These are phyloP conservation scores for Ogataea polymorpha DNA, from an alignment of 805 yeast genomes.

Conservation along the genomic window DNA sequence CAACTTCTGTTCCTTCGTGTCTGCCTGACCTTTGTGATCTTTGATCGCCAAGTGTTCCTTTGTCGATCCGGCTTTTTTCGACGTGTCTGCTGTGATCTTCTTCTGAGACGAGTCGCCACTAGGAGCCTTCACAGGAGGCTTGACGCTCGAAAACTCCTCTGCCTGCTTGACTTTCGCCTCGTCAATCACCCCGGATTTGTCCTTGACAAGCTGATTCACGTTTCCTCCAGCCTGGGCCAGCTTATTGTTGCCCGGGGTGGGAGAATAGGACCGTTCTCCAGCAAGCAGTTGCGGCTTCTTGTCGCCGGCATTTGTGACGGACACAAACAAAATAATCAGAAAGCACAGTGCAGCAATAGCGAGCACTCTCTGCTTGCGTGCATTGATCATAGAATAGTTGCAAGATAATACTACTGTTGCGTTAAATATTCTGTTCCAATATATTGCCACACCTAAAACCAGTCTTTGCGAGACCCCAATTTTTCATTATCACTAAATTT, in stretches of 20 bases:
- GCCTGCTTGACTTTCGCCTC: constrained; percentile 40
- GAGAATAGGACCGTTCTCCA: constrained; percentile 4
- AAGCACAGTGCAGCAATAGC: constrained; percentile 40
- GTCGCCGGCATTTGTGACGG: constrained; percentile 23
- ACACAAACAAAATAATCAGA: constrained; percentile 35
- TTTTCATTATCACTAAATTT: neutral
- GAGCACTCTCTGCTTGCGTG: constrained; percentile 39
- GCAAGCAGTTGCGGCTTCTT: constrained; percentile 9
- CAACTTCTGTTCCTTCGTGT: constrained; percentile 2
- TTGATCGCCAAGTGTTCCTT: constrained; percentile 14
- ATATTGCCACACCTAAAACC: constrained; percentile 3
- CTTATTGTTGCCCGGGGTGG: constrained; percentile 10
- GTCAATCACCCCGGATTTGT: constrained; percentile 37
- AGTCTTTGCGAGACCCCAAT: neutral
- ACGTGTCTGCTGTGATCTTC: constrained; percentile 6
- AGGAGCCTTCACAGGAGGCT: constrained; percentile 24
- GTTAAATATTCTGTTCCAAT: constrained; percentile 2
- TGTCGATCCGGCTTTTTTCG: constrained; percentile 3
- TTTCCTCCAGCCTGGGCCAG: constrained; percentile 22
- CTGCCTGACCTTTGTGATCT: constrained; percentile 2
- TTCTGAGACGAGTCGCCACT: constrained; percentile 12
- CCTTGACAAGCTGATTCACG: constrained; percentile 30
- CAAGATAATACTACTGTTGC: neutral
- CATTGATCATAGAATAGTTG: constrained; percentile 12
- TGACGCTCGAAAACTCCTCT: constrained; percentile 30